Conservation (phyloP, 2,329 filamentous ascomycete genomes). For the Chrysoporthe puriensis region DNA sequence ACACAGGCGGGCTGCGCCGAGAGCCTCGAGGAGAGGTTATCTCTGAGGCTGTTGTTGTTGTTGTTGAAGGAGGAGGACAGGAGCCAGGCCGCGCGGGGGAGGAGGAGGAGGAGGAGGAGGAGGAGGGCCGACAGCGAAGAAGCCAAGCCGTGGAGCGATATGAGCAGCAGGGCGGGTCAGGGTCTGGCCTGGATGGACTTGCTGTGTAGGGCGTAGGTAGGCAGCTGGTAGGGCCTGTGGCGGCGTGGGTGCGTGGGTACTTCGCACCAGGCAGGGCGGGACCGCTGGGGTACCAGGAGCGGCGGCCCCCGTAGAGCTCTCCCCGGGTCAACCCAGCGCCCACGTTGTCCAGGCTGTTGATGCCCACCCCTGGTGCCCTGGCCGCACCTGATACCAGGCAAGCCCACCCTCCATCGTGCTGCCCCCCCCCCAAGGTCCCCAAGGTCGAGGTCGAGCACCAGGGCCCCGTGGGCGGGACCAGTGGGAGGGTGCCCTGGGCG, state of each 20-base stretch:
- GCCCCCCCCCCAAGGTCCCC: too few species aligned
- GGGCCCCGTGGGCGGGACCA: not conserved
- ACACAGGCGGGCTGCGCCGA: not conserved
- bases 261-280: not conserved
- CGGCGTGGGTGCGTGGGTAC: not conserved
- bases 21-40: not conserved
- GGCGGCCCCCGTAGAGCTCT: not conserved
- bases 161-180: not conserved
- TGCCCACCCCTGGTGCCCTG: too few species aligned
- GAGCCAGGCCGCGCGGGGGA: too few species aligned
- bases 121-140: too few species aligned
- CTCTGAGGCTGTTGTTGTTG: not conserved
- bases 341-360: not conserved
- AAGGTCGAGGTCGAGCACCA: too few species aligned
- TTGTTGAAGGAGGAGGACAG: not conserved
- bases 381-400: not conserved
- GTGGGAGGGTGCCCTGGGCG: not conserved
- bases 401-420: not conserved
- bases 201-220: not conserved
- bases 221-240: not conserved
- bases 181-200: slow-evolving; percentile 2
- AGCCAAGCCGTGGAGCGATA: too few species aligned
- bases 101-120: too few species aligned
- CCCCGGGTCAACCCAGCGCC: not conserved
- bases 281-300: not conserved